Evolutionary conservation across 495 filamentous ascomycete species (phyloP), one percentile per base, ranked within the genome.

Genomic region (Tuber calosporum): DNA sequence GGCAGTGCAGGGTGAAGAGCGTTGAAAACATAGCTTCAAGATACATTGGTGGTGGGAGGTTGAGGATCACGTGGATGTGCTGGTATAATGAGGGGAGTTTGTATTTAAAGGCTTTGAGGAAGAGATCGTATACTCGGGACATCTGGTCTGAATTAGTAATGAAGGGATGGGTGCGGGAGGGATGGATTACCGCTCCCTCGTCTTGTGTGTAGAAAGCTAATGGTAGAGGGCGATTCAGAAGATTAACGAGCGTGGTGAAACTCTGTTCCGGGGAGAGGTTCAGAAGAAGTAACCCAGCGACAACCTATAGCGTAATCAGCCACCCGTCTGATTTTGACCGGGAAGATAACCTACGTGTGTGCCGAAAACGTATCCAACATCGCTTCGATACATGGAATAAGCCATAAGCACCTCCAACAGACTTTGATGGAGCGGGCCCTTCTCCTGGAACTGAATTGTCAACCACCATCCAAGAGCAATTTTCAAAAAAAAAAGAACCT

Each of bases 341-440:
- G 38, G 41, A 66, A 58, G 20, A 66, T 30, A 43, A 84, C 88
- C 86, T 82, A 92, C 90, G 82, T 96, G 93, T 76, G 92, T 92
- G 72, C 94, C 93, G 72, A 89, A 87, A 70, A 94, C 87, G 76
- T 96, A 97, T 75, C 94, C 94, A 74, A 98, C 92, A 82, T 99
- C 95, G 75, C 89, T 90, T 74, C 95, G 88, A 83, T 99, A 98
- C 92, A 96, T 93, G 62, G 89, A 88, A 82, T 97, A 97, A 8
- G 95, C 95, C 75, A 90, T 87, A 69, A 97, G 85, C 4, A 98
- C 89, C 83, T 98, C 91, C 37, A 91, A 82, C 19, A 98, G 85
- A 42, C 87, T 88, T 45, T 88, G 84, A 75, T 95, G 88, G n/a
- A 97, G 83, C 2, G 93, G 93, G 1, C 87, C 91, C 19, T 78